Evolutionary conservation across 805 yeast species (phyloP), one percentile per base, ranked within the genome.

Genomic region (Tanozyma kutaoensis): DNA sequence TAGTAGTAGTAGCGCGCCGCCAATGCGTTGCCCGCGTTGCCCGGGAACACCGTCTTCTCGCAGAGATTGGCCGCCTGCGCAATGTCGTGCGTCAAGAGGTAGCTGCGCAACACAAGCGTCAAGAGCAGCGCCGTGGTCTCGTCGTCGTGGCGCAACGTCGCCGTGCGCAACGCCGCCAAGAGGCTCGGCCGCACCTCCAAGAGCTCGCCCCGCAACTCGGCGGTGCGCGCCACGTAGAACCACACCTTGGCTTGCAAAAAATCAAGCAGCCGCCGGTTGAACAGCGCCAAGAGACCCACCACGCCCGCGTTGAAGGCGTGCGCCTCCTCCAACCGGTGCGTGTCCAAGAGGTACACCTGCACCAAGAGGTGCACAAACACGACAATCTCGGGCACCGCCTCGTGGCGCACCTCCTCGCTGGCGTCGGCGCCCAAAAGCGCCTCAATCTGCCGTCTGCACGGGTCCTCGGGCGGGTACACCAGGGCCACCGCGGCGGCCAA

Each of bases 1-100:
- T 91, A 91, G 56, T 78, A 91, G 54, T 73, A 78, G 50, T 85
- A 86, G 54, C 99, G 72, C 7, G 96, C 94, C 25, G 77, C 84
- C 43, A 88, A 69, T 3, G 96, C 79, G 38, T 82, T 84, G 13
- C 84, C 76, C 5, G 91, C 88, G 29, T 72, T 66, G 34, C 67
- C 74, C 15, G 97, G 97, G 52, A 88, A 91, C 33, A 77, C 81
- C 15, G 85, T 70, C 53, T 91, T 91, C 40, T 80, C 81, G 20
- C 88, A 80, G 45, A 91, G 72, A 50, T 84, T 88, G 25, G 80
- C 73, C 1, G 97, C 97, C 48, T 79, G 85, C 35, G 74, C 71
- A 27, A 86, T 72, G 42, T 85, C 93, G 50, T 88, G 86, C 12
- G 74, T 58, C 26, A 73, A 54, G 37, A 86, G 58, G 46, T 79